A percentile compares a stretch with the other conserved stretches of the same genome.
Evolutionary conservation across 805 yeast genomes (phyloP).

Genomic region (Wickerhamomyces alni): DNA sequence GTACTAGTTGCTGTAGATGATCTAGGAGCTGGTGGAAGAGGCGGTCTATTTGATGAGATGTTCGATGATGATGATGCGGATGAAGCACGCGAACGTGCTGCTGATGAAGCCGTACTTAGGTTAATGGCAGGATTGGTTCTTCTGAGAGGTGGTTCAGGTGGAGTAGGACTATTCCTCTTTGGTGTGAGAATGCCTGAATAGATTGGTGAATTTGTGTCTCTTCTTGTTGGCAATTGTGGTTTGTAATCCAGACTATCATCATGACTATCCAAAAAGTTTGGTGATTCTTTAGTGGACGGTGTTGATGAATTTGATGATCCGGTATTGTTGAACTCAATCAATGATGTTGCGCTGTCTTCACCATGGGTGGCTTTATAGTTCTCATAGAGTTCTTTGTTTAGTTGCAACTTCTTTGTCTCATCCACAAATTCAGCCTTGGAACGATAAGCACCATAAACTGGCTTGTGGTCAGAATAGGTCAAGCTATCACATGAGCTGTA

Average conservation of each 20-base stretch:
- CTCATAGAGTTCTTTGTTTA: slow-evolving; percentile 55
- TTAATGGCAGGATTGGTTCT: too few relatives aligned
- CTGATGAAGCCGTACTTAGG: slow-evolving; percentile 2
- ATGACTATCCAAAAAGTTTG: slow-evolving; percentile 17
- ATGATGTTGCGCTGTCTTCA: slow-evolving; percentile 20
- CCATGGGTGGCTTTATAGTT: slow-evolving; percentile 39
- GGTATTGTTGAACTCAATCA: slow-evolving; percentile 15
- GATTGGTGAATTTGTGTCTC: slow-evolving; percentile 2
- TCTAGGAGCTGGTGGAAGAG: slow-evolving; percentile 14
- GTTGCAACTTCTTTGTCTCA: slow-evolving; percentile 46
- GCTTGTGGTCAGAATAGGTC: slow-evolving; percentile 81
- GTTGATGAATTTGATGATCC: neutral
- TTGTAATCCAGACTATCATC: slow-evolving; percentile 9
- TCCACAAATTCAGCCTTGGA: slow-evolving; percentile 66
- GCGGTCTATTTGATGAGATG: slow-evolving; percentile 1
- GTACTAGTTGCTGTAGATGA: slow-evolving; percentile 5
- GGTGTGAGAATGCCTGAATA: slow-evolving; percentile 15
- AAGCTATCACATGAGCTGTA: slow-evolving; percentile 63
- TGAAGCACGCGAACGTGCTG: neutral
- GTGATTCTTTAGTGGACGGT: slow-evolving; percentile 5
- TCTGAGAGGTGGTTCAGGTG: slow-evolving; percentile 14
- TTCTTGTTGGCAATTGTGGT: slow-evolving; percentile 16
- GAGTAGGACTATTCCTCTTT: slow-evolving; percentile 11
- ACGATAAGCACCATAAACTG: slow-evolving; percentile 77
- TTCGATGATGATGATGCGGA: neutral